phyloP scores from a whole-genome alignment of 2,329 filamentous ascomycete genomes.

The Colletotrichum graminicola region DNA sequence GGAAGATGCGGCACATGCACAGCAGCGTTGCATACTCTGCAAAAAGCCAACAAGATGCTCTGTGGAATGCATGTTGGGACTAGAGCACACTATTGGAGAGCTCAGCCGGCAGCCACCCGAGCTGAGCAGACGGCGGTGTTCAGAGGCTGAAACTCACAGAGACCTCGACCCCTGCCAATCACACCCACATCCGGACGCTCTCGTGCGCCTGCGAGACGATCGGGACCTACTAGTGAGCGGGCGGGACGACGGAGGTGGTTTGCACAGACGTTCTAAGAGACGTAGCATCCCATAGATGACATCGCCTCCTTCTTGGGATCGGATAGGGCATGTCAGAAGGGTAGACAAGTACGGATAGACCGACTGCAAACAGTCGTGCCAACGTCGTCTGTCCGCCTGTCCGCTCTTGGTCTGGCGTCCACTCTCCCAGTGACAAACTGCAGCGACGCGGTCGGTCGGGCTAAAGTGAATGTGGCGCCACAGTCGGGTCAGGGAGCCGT shows the following conservation, averaged over 20 bases:
- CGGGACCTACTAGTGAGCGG: slow-evolving; percentile 14
- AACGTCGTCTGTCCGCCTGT: not conserved
- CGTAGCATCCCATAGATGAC: not conserved
- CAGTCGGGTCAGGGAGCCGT: slow-evolving; percentile 7
- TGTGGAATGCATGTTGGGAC: slow-evolving; percentile 5
- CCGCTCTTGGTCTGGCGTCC: not conserved
- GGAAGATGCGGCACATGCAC: not conserved
- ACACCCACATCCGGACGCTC: slow-evolving; percentile 19
- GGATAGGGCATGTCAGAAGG: not conserved
- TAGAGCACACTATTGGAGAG: slow-evolving; percentile 23
- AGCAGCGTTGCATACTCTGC: not conserved
- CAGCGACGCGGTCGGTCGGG: not conserved
- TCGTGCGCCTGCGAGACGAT: slow-evolving; percentile 10
- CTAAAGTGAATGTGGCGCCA: slow-evolving; percentile 1
- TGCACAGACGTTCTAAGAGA: not conserved
- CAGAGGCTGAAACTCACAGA: slow-evolving; percentile 28
- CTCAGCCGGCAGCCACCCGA: slow-evolving; percentile 5
- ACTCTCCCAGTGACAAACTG: not conserved
- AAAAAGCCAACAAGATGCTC: not conserved
- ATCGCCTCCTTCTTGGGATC: not conserved
- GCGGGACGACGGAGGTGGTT: not conserved
- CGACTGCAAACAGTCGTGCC: slow-evolving; percentile 12
- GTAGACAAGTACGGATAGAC: not conserved
- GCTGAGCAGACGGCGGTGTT: slow-evolving; percentile 9
- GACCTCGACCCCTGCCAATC: slow-evolving; percentile 29